Percentiles rank a stretch among this genome's conserved stretches.
Evolutionary conservation across 257 asterid genomes (phyloP).

Genomic region (Jacaranda mimosifolia): DNA sequence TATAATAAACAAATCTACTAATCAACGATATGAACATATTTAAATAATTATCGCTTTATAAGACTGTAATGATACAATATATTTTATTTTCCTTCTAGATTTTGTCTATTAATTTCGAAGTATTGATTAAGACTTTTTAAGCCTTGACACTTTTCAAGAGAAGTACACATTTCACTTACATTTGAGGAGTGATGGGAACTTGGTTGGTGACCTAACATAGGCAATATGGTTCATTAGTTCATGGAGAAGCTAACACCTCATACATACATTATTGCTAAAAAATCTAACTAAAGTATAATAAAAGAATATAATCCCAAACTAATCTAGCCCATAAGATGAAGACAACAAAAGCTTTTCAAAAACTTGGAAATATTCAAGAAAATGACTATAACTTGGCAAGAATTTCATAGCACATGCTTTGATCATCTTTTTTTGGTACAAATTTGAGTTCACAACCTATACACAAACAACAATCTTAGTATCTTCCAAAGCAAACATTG

Average conservation of each 20-base stretch:
- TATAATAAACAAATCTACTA: too few relatives aligned
- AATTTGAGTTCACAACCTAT: neutral
- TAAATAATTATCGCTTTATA: too few relatives aligned
- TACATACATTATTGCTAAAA: neutral
- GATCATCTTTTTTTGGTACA: too few relatives aligned
- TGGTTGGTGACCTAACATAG: slow-evolving; percentile 34
- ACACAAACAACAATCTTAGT: slow-evolving; percentile 28
- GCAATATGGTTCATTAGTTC: neutral
- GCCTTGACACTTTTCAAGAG: neutral
- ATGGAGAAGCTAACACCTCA: neutral
- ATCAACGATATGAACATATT: too few relatives aligned
- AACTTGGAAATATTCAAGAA: neutral
- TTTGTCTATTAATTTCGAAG: too few relatives aligned
- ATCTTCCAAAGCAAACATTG: slow-evolving; percentile 15
- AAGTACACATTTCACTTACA: slow-evolving; percentile 7
- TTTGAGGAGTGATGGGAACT: neutral
- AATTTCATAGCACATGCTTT: neutral
- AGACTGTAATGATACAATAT: too few relatives aligned
- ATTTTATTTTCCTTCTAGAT: too few relatives aligned
- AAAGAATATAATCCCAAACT: neutral
- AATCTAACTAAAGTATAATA: neutral
- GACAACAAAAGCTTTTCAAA: neutral
- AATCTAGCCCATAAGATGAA: neutral
- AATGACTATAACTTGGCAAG: slow-evolving; percentile 9
- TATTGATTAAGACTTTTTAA: too few relatives aligned